Evolutionary conservation across 495 filamentous ascomycete species (phyloP), one percentile per base, ranked within the genome.

Genomic region (Hypoxylon intermedium): DNA sequence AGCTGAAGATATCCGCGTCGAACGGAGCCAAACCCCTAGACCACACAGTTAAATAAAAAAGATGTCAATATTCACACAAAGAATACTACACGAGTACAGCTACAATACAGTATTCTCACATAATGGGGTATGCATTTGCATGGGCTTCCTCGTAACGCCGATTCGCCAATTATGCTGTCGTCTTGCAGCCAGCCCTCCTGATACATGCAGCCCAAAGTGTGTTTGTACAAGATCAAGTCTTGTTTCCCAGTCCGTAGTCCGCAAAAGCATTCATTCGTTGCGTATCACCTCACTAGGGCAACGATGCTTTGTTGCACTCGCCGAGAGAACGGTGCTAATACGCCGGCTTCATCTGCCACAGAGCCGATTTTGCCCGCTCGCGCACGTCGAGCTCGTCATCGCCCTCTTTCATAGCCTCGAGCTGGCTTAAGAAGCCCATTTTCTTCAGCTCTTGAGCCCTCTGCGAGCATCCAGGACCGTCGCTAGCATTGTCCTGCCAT

Each of bases 301-400:
- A 26, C 24, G 24, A 4, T 12, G 26, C 13, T 31, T 21, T 33
- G 16, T 33, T 4, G 5, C 16, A 9, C 2, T 15, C 26, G n/a
- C 26, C 41, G 2, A 12, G 15, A 28, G 11, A 11, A 9, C 18
- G 6, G 7, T 37, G 4, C 34, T 51, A 70, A 49, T 67, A 56
- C 3, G 46, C 41, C 12, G 67, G 53, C 55, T 74, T 80, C 73
- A 96, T 77, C 67, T 92, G 84, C 75, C 83, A 85, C 6, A 87
- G 70, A 5, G 89, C 93, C 38, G 84, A 88, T 76, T 90, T 96
- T 7, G 89, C 91, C 45, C 90, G 77, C 74, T 98, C 91, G 48
- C 85, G 80, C 7, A 95, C 87, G 74, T 96, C 92, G 53, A 92
- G 69, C 63, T 95, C 91, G n/a, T 74, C 72, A 75, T 98, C 93